These are phyloP conservation scores for Pseudogymnoascus sp. DNA, from an alignment of 2,329 filamentous ascomycete species.

Conservation along the genomic window DNA sequence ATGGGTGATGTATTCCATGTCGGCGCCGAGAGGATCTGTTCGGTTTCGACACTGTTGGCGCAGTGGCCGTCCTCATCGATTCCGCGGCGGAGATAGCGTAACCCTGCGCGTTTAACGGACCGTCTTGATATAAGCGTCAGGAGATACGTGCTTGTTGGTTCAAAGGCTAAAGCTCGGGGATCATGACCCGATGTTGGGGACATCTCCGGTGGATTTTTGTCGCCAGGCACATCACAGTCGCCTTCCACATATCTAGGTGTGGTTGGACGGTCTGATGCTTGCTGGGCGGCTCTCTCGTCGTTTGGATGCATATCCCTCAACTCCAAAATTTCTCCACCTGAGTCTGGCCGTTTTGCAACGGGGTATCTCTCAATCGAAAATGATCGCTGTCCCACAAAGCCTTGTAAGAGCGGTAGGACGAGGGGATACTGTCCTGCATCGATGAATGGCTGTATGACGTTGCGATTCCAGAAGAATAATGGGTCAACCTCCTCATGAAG, in stretches of 20 bases:
- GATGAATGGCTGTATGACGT: conserved; percentile 67
- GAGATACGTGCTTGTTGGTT: conserved; percentile 33
- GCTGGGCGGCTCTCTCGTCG: not conserved
- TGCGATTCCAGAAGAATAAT: conserved; percentile 84
- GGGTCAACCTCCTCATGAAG: conserved; percentile 67
- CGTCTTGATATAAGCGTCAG: conserved; percentile 90
- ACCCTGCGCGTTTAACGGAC: conserved; percentile 75
- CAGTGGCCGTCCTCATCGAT: conserved; percentile 83
- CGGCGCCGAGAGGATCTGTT: conserved; percentile 76
- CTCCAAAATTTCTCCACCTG: conserved; percentile 34
- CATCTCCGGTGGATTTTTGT: not conserved
- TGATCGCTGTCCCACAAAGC: conserved; percentile 79
- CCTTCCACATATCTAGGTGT: not conserved
- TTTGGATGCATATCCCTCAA: conserved; percentile 33
- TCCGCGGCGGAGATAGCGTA: conserved; percentile 83
- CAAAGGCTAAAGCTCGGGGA: conserved; percentile 1
- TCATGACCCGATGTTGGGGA: not conserved
- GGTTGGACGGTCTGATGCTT: not conserved
- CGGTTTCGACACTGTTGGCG: conserved; percentile 89
- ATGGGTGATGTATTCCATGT: conserved; percentile 58
- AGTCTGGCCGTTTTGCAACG: conserved; percentile 36
- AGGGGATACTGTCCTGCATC: conserved; percentile 63
- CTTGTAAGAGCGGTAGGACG: conserved; percentile 79
- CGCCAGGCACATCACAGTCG: not conserved
- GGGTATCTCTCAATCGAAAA: conserved; percentile 65